Conservation (phyloP, 1,284 basidiomycete genomes). For the Dichomitus squalens region DNA sequence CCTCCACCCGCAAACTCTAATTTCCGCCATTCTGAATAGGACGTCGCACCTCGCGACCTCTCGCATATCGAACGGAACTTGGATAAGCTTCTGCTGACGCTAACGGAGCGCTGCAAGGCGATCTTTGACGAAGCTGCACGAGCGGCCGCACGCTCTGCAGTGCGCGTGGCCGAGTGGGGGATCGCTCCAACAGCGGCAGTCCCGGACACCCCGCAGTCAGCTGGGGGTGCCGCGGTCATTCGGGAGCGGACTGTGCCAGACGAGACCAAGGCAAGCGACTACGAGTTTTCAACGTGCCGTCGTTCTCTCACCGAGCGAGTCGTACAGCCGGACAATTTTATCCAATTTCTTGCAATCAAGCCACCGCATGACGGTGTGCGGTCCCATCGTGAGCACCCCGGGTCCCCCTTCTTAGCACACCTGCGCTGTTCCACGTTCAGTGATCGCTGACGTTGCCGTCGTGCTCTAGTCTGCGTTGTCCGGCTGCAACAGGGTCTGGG, state of each 20-base stretch:
- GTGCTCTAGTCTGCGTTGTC: constrained; percentile 27
- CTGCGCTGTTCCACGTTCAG: constrained; percentile 17
- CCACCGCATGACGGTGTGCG: constrained; percentile 25
- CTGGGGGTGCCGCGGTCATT: constrained; percentile 31
- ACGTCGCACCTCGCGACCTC: constrained; percentile 49
- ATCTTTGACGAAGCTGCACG: constrained; percentile 66
- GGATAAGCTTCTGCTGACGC: constrained; percentile 61
- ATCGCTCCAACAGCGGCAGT: constrained; percentile 7
- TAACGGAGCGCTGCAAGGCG: constrained; percentile 59
- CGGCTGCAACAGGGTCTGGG: constrained; percentile 26
- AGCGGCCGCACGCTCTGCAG: constrained; percentile 63
- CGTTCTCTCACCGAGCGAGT: constrained; percentile 18
- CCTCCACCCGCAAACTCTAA: constrained; percentile 13
- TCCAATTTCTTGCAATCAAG: constrained; percentile 30
- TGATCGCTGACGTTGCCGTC: constrained; percentile 13
- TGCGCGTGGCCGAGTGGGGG: constrained; percentile 32
- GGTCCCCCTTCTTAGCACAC: constrained; percentile 7
- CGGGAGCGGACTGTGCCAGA: constrained; percentile 54
- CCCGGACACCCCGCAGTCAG: constrained; percentile 9
- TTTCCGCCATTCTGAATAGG: constrained; percentile 37
- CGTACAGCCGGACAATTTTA: constrained; percentile 26
- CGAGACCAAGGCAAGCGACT: constrained; percentile 47
- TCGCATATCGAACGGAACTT: constrained; percentile 70
- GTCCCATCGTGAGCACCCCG: constrained; percentile 25
- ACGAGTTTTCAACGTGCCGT: constrained; percentile 20